Conservation (phyloP, 805 yeast genomes). For the Starmerella tilneyi region DNA sequence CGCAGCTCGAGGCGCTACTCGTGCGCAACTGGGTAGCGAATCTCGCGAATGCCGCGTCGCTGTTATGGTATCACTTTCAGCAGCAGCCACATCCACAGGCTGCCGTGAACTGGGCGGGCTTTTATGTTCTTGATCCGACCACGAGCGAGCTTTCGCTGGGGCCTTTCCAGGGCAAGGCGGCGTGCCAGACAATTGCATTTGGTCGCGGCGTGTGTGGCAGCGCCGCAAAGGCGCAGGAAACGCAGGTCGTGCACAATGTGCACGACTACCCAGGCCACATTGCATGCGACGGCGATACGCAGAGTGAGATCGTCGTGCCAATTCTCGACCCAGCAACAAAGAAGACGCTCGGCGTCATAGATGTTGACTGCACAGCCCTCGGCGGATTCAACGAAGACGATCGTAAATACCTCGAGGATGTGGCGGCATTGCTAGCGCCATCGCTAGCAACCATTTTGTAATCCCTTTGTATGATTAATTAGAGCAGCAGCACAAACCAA, state of each 20-base stretch:
- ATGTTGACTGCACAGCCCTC: constrained; percentile 62
- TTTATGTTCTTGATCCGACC: constrained; percentile 49
- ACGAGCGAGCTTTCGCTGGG: constrained; percentile 55
- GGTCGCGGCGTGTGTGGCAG: constrained; percentile 91
- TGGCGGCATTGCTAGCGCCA: constrained; percentile 44
- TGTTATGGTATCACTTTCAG: constrained; percentile 80
- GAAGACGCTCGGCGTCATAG: constrained; percentile 62
- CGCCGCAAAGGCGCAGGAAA: constrained; percentile 49
- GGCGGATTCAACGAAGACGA: constrained; percentile 64
- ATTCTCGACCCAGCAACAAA: constrained; percentile 39
- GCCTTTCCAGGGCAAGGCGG: constrained; percentile 95
- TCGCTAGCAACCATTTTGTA: constrained; percentile 33
- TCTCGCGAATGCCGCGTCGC: constrained; percentile 72
- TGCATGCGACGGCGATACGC: constrained; percentile 93
- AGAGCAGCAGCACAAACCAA: constrained; percentile 35
- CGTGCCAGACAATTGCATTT: constrained; percentile 70
- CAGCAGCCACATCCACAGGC: constrained; percentile 36
- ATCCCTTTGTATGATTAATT: not conserved
- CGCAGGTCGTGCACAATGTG: constrained; percentile 75
- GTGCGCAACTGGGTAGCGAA: constrained; percentile 81
- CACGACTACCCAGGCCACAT: constrained; percentile 79
- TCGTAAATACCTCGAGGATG: constrained; percentile 44
- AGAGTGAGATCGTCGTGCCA: constrained; percentile 90
- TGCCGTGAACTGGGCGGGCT: constrained; percentile 86
- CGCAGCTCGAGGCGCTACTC: constrained; percentile 55